These are phyloP conservation scores for Cordyceps fumosorosea DNA, from an alignment of 2,329 filamentous ascomycete genomes.

Conservation along the genomic window DNA sequence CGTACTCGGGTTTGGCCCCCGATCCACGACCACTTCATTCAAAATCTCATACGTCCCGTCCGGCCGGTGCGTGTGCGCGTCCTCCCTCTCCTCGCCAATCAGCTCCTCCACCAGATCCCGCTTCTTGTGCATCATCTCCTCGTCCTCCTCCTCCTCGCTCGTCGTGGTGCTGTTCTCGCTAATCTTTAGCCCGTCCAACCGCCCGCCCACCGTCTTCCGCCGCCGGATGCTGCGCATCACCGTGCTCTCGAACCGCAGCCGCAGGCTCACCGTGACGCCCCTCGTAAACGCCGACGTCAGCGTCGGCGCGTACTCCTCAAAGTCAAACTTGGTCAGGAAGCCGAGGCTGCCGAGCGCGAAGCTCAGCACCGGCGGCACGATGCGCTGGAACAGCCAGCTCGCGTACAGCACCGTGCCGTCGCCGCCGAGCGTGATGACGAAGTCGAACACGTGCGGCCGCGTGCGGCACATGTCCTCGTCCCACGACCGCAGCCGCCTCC, in stretches of 20 bases:
- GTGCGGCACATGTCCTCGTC: conserved; percentile 68
- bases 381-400: conserved; percentile 92
- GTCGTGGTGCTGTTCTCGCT: background rate
- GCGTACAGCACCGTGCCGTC: conserved; percentile 97
- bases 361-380: conserved; percentile 87
- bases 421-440: conserved; percentile 84
- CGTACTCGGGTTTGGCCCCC: conserved; percentile 86
- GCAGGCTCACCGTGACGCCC: conserved; percentile 81
- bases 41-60: conserved; percentile 84
- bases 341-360: conserved; percentile 89
- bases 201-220: conserved; percentile 26
- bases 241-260: conserved; percentile 86
- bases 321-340: conserved; percentile 96
- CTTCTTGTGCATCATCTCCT: conserved; percentile 30
- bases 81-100: conserved; percentile 77
- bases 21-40: conserved; percentile 94
- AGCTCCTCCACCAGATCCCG: conserved; percentile 83
- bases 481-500: conserved; percentile 70
- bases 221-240: conserved; percentile 70
- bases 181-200: conserved; percentile 11
- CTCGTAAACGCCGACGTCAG: conserved; percentile 68
- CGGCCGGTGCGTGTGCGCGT: conserved; percentile 77
- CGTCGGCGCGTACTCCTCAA: conserved; percentile 62
- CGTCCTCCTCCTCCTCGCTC: conserved; percentile 26
- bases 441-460: conserved; percentile 84